Conservation (phyloP, 805 yeast species). For the Kodamaea kakaduensis region DNA sequence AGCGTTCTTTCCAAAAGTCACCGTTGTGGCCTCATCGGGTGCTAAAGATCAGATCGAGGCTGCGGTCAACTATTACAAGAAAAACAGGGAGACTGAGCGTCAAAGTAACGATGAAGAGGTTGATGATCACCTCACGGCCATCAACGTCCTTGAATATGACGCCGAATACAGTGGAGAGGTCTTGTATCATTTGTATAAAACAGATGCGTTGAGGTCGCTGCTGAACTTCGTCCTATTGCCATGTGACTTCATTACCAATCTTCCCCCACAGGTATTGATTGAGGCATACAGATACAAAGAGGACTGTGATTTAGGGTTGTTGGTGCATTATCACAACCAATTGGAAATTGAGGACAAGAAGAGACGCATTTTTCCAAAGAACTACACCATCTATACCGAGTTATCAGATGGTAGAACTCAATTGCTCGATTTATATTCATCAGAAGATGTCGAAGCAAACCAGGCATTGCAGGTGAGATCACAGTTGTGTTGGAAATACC, state of each 20-base stretch:
- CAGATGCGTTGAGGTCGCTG: slow-evolving; percentile 30
- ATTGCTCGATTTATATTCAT: slow-evolving; percentile 69
- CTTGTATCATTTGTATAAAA: slow-evolving; percentile 46
- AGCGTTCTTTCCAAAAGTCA: slow-evolving; percentile 70
- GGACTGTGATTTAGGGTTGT: slow-evolving; percentile 64
- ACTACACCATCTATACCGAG: slow-evolving; percentile 64
- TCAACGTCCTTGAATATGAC: slow-evolving; percentile 31
- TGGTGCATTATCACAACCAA: slow-evolving; percentile 70
- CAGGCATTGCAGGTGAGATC: slow-evolving; percentile 76
- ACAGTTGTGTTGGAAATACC: slow-evolving; percentile 86
- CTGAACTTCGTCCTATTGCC: slow-evolving; percentile 72
- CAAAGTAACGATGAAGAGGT: slow-evolving; percentile 13
- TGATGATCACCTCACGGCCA: slow-evolving; percentile 16
- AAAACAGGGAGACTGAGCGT: slow-evolving; percentile 28
- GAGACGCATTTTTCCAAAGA: slow-evolving; percentile 49
- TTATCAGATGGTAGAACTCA: slow-evolving; percentile 38
- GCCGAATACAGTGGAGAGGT: slow-evolving; percentile 61
- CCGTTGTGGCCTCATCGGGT: slow-evolving; percentile 54
- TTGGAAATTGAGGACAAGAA: slow-evolving; percentile 79
- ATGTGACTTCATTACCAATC: slow-evolving; percentile 89
- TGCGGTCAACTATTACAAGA: slow-evolving; percentile 47
- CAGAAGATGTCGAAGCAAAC: slow-evolving; percentile 63
- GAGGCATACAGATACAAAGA: slow-evolving; percentile 77
- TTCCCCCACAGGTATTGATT: slow-evolving; percentile 84
- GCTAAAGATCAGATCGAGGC: slow-evolving; percentile 44